Evolutionary conservation across 2,329 filamentous ascomycete genomes (phyloP), one percentile per base, ranked within the genome.

Genomic region (Aspergillus quadrilineatus): DNA sequence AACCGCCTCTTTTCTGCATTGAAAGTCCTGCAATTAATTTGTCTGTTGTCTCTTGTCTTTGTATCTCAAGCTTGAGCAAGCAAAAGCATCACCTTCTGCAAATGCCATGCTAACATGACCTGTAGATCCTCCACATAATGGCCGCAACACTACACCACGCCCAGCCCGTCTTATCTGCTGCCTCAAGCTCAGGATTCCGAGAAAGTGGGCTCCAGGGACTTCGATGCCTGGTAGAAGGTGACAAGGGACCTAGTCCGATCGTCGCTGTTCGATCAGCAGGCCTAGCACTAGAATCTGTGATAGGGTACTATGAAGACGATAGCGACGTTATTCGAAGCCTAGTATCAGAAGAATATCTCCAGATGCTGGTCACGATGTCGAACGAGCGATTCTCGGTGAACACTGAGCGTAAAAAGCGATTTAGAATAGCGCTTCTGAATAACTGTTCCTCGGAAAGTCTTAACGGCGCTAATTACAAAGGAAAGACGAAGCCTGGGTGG

Each of bases 191-290:
- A 4, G 93, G 93, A 0, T 97, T 97, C 70, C 86, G 93, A 12
- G 93, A 97, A 75, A 94, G 89, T 57, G 93, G 93, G 15, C 88
- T 93, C 6, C 77, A 79, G 59, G 73, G 74, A 49, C 81, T 95
- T 56, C 90, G 88, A 29, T 75, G 73, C 34, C 63, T 79, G 26
- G 70, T 75, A 42, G 69, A 69, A 37, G 69, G 69, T 15, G 56
- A 73, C 22, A 72, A 74, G 42, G 73, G 74, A 10, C 69, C 77
- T 17, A 85, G 79, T 45, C 91, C 91, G 1, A 89, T 96, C 72
- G 89, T 97, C 3, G 93, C 89, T 3, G 85, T 97, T 32, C 85
- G 93, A 15, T 92, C 90, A 4, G 89, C 90, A 72, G 92, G 92
- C 0, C 80, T 97, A 1, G 83, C 85, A 0, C 85, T 97, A 59